Base-by-base conservation (phyloP, 2,329 filamentous ascomycete genomes). In the Blumeria graminis region DNA sequence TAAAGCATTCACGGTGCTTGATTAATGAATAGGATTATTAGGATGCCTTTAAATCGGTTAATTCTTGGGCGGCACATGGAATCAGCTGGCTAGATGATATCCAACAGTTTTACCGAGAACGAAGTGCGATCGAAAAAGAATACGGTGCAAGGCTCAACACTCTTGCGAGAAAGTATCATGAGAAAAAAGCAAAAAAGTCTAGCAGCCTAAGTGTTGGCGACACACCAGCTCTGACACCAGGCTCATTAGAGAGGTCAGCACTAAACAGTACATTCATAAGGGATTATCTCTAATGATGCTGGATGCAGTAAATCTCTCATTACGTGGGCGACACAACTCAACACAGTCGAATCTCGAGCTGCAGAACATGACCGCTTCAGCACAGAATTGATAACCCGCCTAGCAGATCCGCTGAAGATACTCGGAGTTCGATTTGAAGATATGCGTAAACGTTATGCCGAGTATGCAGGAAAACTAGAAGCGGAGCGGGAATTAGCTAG, bases 11-110 rank as follows among this genome's bases (percentile, higher is more conserved):
- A 28, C 22, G 22, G 22, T 28, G 22, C 22, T 28, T 28, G 22
- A 28, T 28, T 28, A 28, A 28, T 28, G 22, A 28, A 28, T 28
- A 28, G 22, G 22, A 28, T 28, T 63, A 53, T 58, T 66, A 95
- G 87, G 92, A 98, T 80, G 86, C 85, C 67, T 98, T 95, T 76
- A 95, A 93, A 71, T 80, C 87, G 16, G 88, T 93, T 68, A 95
- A 89, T 71, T 80, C 77, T 64, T 98, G 92, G 92, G 86, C 93
- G 57, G 76, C 80, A 60, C 82, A 86, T 68, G 88, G 90, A 61
- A 94, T 98, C 68, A 74, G 78, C 62, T 98, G 90, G 90, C 81
- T 98, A 58, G 90, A 95, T 65, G 92, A 98, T 65, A 86, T 98
- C 60, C 87, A 98, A 69, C 82, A 86, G 66, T 98, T 96, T 73